Evolutionary conservation across 2,329 filamentous ascomycete genomes (phyloP).

Genomic region (Dactylellina drechsleri): DNA sequence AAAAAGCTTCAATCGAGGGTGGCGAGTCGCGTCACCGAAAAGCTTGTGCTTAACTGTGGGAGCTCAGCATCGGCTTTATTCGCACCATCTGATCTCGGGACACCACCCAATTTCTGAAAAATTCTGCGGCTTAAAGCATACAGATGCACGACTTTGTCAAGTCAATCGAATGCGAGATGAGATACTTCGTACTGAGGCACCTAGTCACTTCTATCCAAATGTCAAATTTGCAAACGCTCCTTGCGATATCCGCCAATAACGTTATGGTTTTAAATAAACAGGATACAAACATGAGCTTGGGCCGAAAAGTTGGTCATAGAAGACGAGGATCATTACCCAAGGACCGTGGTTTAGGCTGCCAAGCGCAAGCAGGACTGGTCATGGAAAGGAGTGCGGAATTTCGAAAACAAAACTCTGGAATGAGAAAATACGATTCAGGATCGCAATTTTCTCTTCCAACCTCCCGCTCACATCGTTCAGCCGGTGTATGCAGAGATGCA

Average conservation of each 20-base stretch:
- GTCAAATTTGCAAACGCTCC: not conserved
- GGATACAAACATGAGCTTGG: not conserved
- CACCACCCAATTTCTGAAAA: too few species aligned
- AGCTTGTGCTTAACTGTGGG: too few species aligned
- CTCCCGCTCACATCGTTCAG: constrained; percentile 20
- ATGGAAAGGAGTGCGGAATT: constrained; percentile 6
- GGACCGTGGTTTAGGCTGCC: constrained; percentile 16
- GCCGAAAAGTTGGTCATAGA: constrained; percentile 5
- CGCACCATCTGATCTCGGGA: too few species aligned
- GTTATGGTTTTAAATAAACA: constrained; percentile 21
- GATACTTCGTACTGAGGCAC: not conserved
- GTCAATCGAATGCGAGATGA: too few species aligned
- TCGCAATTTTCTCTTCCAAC: not conserved
- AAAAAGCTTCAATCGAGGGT: too few species aligned
- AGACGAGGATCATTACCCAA: constrained; percentile 17
- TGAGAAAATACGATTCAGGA: not conserved
- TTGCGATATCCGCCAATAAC: constrained; percentile 8
- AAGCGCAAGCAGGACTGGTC: not conserved
- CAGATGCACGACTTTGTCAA: too few species aligned
- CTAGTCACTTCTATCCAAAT: not conserved
- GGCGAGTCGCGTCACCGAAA: too few species aligned
- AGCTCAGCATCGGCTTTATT: too few species aligned
- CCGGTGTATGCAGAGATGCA: constrained; percentile 27
- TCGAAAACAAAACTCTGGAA: constrained; percentile 2
- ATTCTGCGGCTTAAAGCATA: too few species aligned